Percentiles rank a stretch among this genome's conserved stretches.
Conservation (phyloP, 257 asterid species). For the Petrea volubilis region DNA sequence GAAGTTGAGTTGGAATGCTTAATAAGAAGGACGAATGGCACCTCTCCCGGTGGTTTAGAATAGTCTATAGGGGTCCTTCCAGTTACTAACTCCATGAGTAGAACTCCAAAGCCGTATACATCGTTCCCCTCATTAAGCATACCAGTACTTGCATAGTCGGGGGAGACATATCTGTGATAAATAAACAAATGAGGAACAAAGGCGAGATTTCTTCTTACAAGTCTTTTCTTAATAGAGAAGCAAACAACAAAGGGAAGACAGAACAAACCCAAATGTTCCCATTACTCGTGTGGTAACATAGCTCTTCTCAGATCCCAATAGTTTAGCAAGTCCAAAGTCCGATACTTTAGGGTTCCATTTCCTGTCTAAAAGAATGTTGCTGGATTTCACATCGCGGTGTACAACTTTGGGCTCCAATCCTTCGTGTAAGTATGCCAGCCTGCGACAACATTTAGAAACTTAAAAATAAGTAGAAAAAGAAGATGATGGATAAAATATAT, state of each 20-base stretch:
- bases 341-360: conserved; percentile 92
- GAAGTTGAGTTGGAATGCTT: neutral
- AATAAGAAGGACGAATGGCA: conserved; percentile 13
- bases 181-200: conserved; percentile 7
- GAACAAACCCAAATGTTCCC: conserved; percentile 98
- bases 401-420: conserved; percentile 98
- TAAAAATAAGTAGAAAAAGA: neutral
- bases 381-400: conserved; percentile 97
- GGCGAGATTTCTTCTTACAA: neutral
- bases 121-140: conserved; percentile 96
- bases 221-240: neutral
- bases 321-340: conserved; percentile 96
- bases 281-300: conserved; percentile 94
- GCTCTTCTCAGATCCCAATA: conserved; percentile 89
- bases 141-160: conserved; percentile 98
- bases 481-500: conserved; percentile 1
- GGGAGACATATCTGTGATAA: conserved; percentile 86
- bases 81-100: conserved; percentile 86
- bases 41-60: conserved; percentile 94
- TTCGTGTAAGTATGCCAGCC: conserved; percentile 95
- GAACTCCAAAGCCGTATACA: conserved; percentile 93
- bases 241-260: conserved; percentile 15
- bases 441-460: conserved; percentile 27
- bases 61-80: conserved; percentile 97
- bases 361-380: conserved; percentile 90